Conservation (phyloP, 2,329 filamentous ascomycete species). For the Hymenoscyphus infarciens region DNA sequence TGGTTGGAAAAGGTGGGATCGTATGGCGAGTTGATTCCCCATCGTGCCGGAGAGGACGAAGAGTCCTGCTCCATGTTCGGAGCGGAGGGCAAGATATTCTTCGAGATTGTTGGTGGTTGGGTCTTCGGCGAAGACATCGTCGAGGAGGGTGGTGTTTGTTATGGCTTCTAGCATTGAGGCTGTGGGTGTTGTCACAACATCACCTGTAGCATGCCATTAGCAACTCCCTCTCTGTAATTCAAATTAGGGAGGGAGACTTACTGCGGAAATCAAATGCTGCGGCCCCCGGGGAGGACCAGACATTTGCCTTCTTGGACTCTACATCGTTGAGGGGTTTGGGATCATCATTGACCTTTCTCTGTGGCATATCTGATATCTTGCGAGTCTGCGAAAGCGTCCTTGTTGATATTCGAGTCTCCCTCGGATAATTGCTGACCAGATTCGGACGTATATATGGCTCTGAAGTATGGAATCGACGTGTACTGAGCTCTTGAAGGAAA, state of each 20-base stretch:
- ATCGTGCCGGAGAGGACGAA: slow-evolving; percentile 89
- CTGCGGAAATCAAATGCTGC: slow-evolving; percentile 37
- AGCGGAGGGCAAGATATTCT: slow-evolving; percentile 65
- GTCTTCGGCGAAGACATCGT: slow-evolving; percentile 83
- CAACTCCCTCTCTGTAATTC: not conserved
- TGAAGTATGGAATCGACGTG: not conserved
- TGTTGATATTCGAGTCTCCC: not conserved
- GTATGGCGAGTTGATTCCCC: slow-evolving; percentile 85
- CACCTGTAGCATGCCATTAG: slow-evolving; percentile 41
- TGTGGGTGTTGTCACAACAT: slow-evolving; percentile 73
- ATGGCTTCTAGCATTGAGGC: slow-evolving; percentile 79
- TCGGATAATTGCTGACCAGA: not conserved
- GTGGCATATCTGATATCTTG: not conserved
- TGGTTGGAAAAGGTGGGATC: slow-evolving; percentile 72
- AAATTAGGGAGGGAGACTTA: slow-evolving; percentile 13
- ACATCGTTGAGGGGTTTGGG: not conserved
- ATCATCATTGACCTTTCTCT: not conserved
- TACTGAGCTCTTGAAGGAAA: slow-evolving; percentile 8
- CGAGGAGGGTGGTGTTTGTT: slow-evolving; percentile 67
- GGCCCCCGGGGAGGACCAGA: slow-evolving; percentile 33
- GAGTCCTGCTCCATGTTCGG: slow-evolving; percentile 72
- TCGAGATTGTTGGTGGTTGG: slow-evolving; percentile 74
- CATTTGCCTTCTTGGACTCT: slow-evolving; percentile 21
- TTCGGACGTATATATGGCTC: not conserved
- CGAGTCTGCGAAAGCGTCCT: not conserved